Base-by-base conservation (phyloP, 768 basidiomycete species). In the Hirschioporus abietinus region DNA sequence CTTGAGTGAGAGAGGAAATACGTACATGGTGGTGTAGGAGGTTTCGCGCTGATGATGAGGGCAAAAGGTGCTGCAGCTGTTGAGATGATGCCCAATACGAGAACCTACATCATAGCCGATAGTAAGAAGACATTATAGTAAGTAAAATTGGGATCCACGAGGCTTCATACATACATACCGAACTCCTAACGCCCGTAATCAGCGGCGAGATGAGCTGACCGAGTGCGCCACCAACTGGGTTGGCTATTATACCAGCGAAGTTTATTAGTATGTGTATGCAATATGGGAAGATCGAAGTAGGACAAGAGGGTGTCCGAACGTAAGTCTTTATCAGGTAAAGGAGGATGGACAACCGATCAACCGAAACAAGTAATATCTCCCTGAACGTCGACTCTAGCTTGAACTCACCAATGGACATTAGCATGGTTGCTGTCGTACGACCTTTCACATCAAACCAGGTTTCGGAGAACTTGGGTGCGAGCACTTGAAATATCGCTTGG, bases 391-490 rank as follows among this genome's bases (percentile, higher is more conserved):
- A 42, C 17, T 6, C 3, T 4, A 18, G 2, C 17, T 9, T 0
- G 84, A 36, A 65, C 78, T 25, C 35, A 81, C 83, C 77, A 30
- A 86, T 71, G 9, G 84, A 79, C 64, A 86, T 78, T 42, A 83
- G 60, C 84, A 85, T 85, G n/a, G 85, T 95, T 15, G 91, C 91
- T 0, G 92, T 93, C 1, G 90, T 93, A 58, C 93, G 82, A 17
- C 88, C 86, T 67, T 84, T 79, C 61, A 93, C 76, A 68, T 90
- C 86, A 71, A 95, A 95, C 93, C 93, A 95, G 35, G 78, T 84
- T 73, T 95, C 90, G 0, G 92, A 93, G 75, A 89, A 95, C 64
- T 85, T 88, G 1, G 93, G 91, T 6, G 89, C 90, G 9, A 93
- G 77, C 26, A 94, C 84, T 76, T 92, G 91, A 74, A 86, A 93